Conservation (phyloP, 257 asterid genomes). For the Plantago major region DNA sequence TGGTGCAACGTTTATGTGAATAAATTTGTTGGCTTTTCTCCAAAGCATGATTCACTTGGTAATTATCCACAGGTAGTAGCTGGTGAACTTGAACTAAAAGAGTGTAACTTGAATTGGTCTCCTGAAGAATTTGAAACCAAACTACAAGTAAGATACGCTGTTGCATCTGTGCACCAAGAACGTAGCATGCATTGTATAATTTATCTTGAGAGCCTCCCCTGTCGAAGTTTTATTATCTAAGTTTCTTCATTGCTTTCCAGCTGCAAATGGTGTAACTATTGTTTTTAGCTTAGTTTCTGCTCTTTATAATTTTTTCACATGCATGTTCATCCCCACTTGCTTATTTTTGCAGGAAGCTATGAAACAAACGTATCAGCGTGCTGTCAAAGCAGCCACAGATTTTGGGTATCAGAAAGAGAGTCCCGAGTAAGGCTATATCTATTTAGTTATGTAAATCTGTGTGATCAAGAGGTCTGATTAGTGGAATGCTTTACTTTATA, state of each 20-base stretch:
- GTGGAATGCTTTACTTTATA: neutral
- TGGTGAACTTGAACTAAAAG: conserved; percentile 93
- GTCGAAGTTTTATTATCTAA: conserved; percentile 2
- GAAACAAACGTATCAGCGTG: conserved; percentile 88
- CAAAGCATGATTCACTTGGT: neutral
- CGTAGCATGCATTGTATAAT: conserved; percentile 2
- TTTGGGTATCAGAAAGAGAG: conserved; percentile 92
- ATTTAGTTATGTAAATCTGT: neutral
- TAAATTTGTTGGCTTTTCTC: neutral
- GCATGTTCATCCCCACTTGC: conserved; percentile 11
- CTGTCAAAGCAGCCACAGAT: conserved; percentile 80
- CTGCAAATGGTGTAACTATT: neutral
- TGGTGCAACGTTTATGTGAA: neutral
- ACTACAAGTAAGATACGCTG: conserved; percentile 50
- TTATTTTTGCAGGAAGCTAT: conserved; percentile 70
- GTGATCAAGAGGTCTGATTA: neutral
- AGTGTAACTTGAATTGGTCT: conserved; percentile 86
- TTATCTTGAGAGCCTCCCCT: neutral
- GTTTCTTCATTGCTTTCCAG: neutral
- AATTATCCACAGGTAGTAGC: conserved; percentile 71
- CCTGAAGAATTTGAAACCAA: conserved; percentile 97
- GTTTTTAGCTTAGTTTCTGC: too few species aligned
- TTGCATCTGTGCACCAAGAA: conserved; percentile 1
- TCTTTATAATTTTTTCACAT: conserved; percentile 1
- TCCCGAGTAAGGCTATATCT: conserved; percentile 75